These are phyloP conservation scores for Ulvella scutata DNA, from an alignment of 139 green algal species.

Conservation along the genomic window DNA sequence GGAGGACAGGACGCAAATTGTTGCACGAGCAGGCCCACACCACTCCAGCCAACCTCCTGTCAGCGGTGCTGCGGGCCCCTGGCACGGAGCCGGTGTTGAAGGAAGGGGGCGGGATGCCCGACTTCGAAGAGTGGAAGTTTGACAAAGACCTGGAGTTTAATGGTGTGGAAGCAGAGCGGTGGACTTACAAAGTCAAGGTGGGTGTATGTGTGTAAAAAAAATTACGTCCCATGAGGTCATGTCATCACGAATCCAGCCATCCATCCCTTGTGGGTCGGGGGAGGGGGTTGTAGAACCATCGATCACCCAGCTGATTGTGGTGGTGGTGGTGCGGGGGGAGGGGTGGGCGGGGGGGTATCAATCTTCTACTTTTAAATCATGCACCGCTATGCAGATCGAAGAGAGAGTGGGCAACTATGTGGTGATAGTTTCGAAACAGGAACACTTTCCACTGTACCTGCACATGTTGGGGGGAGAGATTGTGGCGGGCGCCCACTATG, in stretches of 20 bases:
- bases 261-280: neutral
- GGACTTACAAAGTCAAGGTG: neutral
- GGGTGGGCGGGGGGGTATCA: too few relatives aligned
- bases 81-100: too few relatives aligned
- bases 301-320: too few relatives aligned
- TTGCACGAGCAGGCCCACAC: neutral
- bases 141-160: neutral
- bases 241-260: neutral
- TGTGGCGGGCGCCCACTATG: constrained; percentile 12
- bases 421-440: neutral
- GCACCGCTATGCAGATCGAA: neutral
- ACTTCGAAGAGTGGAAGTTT: neutral
- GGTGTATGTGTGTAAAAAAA: neutral
- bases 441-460: neutral
- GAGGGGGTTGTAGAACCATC: too few relatives aligned
- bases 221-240: neutral
- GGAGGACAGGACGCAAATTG: neutral
- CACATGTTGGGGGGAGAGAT: neutral
- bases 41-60: too few relatives aligned
- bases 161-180: neutral
- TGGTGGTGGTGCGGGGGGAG: too few relatives aligned
- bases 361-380: too few relatives aligned
- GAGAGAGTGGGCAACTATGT: neutral
- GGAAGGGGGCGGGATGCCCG: too few relatives aligned
- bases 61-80: too few relatives aligned